Evolutionary conservation across 768 basidiomycete species (phyloP).

Genomic region (Candolleomyces aberdarensis): DNA sequence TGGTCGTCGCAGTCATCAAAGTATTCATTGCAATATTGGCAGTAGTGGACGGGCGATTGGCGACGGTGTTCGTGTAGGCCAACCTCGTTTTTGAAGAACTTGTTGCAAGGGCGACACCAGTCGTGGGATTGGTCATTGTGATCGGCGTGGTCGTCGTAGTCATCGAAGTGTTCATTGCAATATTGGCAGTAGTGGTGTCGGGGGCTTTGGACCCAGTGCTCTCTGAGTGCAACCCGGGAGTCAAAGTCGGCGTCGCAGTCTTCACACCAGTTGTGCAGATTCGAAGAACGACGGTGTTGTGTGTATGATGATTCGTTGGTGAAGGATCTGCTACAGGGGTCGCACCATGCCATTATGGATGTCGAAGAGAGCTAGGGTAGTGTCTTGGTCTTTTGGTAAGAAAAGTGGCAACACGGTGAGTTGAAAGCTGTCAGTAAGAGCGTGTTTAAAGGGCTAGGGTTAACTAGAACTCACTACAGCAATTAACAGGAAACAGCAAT

Average conservation of each 20-base stretch:
- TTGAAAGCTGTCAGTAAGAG: too few species aligned
- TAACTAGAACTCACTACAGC: too few species aligned
- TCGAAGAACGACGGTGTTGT: neutral
- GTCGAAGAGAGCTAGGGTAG: neutral
- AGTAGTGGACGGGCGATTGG: constrained; percentile 49
- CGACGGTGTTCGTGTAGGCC: constrained; percentile 45
- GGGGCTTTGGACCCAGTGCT: constrained; percentile 49
- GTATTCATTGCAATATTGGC: constrained; percentile 42
- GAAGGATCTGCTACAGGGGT: neutral
- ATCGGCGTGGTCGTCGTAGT: constrained; percentile 22
- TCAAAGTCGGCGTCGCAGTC: constrained; percentile 14
- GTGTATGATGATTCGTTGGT: neutral
- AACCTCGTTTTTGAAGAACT: constrained; percentile 32
- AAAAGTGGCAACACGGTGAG: neutral
- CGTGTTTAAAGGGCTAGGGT: too few species aligned
- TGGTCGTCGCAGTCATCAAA: constrained; percentile 35
- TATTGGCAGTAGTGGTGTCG: constrained; percentile 46
- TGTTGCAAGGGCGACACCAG: constrained; percentile 39
- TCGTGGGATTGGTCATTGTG: constrained; percentile 41
- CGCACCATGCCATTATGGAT: neutral
- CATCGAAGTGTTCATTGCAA: constrained; percentile 40
- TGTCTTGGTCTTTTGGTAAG: neutral
- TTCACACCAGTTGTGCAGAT: constrained; percentile 11
- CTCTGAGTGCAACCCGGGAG: constrained; percentile 27
- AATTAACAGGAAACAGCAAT: too few species aligned